Evolutionary conservation across 192 early-diverging fungal genomes (phyloP).

Genomic region (Backusella liffmaniae): DNA sequence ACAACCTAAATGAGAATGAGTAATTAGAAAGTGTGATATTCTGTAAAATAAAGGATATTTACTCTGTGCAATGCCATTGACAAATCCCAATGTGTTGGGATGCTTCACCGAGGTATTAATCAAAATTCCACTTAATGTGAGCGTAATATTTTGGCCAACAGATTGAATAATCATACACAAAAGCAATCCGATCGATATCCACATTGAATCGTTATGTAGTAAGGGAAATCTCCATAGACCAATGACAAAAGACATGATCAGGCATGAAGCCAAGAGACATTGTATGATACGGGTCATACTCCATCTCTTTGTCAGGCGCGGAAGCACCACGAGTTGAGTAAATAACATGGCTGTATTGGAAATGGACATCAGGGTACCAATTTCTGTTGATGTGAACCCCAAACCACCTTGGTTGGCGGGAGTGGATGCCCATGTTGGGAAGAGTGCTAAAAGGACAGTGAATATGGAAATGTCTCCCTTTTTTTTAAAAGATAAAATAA

Average conservation of each 20-base stretch:
- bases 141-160: constrained; percentile 28
- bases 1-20: background rate
- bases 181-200: constrained; percentile 30
- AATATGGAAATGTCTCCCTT: no score
- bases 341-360: constrained; percentile 42
- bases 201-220: background rate
- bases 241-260: constrained; percentile 14
- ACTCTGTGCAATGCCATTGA: constrained; percentile 58
- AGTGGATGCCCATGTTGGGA: constrained; percentile 27
- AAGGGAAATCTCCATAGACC: constrained; percentile 12
- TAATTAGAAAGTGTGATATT: no score
- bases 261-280: constrained; percentile 11
- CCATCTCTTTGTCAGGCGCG: constrained; percentile 39
- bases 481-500: background rate
- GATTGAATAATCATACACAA: constrained; percentile 16
- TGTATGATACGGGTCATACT: constrained; percentile 45
- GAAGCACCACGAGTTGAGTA: constrained; percentile 51
- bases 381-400: constrained; percentile 44
- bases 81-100: constrained; percentile 41
- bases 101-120: constrained; percentile 47
- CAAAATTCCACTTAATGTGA: constrained; percentile 44
- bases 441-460: constrained; percentile 11
- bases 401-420: constrained; percentile 44
- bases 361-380: constrained; percentile 47
- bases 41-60: background rate